Base-by-base conservation (phyloP, 2,329 filamentous ascomycete species). In the Diatrype stigma region DNA sequence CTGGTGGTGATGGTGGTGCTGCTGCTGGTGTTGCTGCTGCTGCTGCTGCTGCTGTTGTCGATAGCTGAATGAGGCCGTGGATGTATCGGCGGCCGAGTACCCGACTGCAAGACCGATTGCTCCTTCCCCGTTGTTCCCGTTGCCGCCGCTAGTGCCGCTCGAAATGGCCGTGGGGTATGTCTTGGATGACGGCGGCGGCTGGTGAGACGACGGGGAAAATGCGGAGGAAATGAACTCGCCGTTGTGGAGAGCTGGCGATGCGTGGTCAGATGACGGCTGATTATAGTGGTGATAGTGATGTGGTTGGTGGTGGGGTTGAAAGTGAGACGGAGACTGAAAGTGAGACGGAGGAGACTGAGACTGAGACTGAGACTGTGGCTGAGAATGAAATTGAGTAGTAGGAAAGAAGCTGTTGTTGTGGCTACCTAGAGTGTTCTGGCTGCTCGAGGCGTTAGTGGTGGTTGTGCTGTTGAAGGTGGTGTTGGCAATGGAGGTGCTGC, bases 171-270 rank as follows among this genome's bases (percentile, higher is more conserved):
- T 35, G 52, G 55, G 51, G 53, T 56, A 47, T 42, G 52, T 46
- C 32, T 21, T 62, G 56, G 32, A 51, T 55, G 12, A 64, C 62
- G 26, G 57, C 55, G 47, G 52, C 48, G 52, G 51, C 47, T 64
- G 55, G 49, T 60, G 56, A 44, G 55, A 21, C 16, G 64, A 66
- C 55, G 63, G 67, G 47, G 66, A 68, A 48, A 69, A 70, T 46
- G 67, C 64, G 59, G 69, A 70, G 51, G 70, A 63, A 47, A 72
- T 63, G 64, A 77, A 77, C 59, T 80, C 73, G 70, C 70, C 68
- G 58, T 70, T 70, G 50, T 71, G 66, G 46, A 73, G 65, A 57
- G 70, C 65, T 60, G 78, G 75, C 50, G 78, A 79, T 53, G 72
- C 71, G 64, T 76, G 22, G 40, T 44, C 40, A 23, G 40, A 28